These are phyloP conservation scores for Xylaria sp. DNA, from an alignment of 2,329 filamentous ascomycete species.

Conservation along the genomic window DNA sequence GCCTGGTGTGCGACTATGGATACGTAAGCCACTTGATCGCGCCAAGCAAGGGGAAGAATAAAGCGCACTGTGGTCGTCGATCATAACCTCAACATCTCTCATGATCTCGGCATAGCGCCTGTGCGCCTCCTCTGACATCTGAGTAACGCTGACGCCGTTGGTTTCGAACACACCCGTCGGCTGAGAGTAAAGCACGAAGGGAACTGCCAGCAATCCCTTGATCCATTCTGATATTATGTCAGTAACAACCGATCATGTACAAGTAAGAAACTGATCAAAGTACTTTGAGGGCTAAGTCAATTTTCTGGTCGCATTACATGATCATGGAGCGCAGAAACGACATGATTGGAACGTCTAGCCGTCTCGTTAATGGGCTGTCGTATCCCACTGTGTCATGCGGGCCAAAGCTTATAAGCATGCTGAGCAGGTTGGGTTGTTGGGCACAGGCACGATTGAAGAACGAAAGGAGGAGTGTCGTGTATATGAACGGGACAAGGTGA, in stretches of 20 bases:
- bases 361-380: neutral
- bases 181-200: conserved; percentile 95
- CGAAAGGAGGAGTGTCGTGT: conserved; percentile 3
- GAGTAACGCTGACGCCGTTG: conserved; percentile 69
- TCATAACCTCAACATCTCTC: conserved; percentile 88
- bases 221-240: conserved; percentile 78
- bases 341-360: conserved; percentile 3
- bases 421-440: neutral
- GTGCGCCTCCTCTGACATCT: conserved; percentile 83
- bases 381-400: neutral
- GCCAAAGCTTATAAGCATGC: conserved; percentile 4
- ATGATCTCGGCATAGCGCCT: conserved; percentile 94
- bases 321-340: conserved; percentile 13
- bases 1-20: conserved; percentile 75
- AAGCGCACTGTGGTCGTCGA: conserved; percentile 84
- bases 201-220: conserved; percentile 91
- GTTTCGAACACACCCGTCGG: conserved; percentile 86
- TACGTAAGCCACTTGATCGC: conserved; percentile 26
- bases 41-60: conserved; percentile 10
- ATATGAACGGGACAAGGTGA: neutral
- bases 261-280: neutral
- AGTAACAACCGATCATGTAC: conserved; percentile 20
- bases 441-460: neutral
- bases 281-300: conserved; percentile 1
- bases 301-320: conserved; percentile 16